A percentile compares a stretch with the other conserved stretches of the same genome.
Evolutionary conservation across 768 basidiomycete species (phyloP).

Genomic region (Lentinula boryana): DNA sequence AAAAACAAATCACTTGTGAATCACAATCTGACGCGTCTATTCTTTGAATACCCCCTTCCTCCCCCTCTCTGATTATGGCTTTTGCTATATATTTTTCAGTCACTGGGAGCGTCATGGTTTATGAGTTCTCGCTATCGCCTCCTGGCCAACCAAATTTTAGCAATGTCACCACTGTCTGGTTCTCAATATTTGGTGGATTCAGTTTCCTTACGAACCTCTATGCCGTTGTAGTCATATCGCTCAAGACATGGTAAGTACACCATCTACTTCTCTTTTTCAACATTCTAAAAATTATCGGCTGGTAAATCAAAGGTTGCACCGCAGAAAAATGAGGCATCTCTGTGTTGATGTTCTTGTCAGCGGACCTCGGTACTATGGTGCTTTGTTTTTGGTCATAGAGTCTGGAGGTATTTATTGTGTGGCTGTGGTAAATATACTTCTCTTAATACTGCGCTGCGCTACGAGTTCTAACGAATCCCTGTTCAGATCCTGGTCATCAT

Average conservation of each 20-base stretch:
- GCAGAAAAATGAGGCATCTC: neutral
- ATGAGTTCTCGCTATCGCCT: neutral
- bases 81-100: neutral
- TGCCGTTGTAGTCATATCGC: neutral
- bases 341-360: neutral
- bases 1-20: too few species aligned
- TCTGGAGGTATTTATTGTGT: neutral
- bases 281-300: too few species aligned
- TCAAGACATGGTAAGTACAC: neutral
- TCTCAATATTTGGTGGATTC: neutral
- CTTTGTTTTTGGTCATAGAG: neutral
- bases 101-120: neutral
- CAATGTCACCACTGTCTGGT: neutral
- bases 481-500: neutral
- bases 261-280: neutral
- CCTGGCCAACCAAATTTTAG: neutral
- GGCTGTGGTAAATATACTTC: neutral
- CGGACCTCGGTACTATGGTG: neutral
- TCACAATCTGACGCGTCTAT: neutral
- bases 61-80: neutral
- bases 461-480: neutral
- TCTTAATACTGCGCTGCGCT: neutral
- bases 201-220: neutral
- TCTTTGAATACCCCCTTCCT: neutral
- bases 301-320: neutral